phyloP scores from a whole-genome alignment of 176 grass and related monocot species.

The Aegilops sharonensis region DNA sequence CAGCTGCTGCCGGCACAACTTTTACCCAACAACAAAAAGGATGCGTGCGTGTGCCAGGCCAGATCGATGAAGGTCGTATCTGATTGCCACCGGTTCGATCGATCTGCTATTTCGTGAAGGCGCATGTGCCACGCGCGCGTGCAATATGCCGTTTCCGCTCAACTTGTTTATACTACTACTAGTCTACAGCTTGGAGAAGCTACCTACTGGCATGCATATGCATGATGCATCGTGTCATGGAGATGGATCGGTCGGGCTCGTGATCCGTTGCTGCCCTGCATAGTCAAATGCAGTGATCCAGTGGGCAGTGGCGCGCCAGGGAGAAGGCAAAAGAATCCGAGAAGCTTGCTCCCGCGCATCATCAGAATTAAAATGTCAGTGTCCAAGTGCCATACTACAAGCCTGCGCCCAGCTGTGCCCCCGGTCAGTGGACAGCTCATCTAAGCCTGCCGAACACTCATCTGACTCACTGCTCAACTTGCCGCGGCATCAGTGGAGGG shows the following conservation, averaged over 20 bases:
- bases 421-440: constrained; percentile 9
- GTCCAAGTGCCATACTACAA: neutral
- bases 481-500: neutral
- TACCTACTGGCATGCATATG: neutral
- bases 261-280: neutral
- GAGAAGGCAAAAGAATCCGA: constrained; percentile 27
- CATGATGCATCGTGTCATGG: neutral
- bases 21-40: too few species aligned
- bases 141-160: neutral
- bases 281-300: neutral
- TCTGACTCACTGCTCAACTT: neutral
- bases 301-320: neutral
- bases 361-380: neutral
- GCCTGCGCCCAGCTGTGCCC: neutral
- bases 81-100: neutral
- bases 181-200: neutral
- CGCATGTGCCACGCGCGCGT: neutral
- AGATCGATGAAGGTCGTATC: neutral
- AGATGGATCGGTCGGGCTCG: neutral
- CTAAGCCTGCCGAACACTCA: neutral
- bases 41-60: too few species aligned
- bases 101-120: neutral
- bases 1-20: too few species aligned
- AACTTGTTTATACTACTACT: neutral
- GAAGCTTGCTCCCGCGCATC: neutral